Percentiles rank a stretch among this genome's conserved stretches.
phyloP scores from a whole-genome alignment of 352 stramenopile genomes.

The Globisporangium uncinulatum region DNA sequence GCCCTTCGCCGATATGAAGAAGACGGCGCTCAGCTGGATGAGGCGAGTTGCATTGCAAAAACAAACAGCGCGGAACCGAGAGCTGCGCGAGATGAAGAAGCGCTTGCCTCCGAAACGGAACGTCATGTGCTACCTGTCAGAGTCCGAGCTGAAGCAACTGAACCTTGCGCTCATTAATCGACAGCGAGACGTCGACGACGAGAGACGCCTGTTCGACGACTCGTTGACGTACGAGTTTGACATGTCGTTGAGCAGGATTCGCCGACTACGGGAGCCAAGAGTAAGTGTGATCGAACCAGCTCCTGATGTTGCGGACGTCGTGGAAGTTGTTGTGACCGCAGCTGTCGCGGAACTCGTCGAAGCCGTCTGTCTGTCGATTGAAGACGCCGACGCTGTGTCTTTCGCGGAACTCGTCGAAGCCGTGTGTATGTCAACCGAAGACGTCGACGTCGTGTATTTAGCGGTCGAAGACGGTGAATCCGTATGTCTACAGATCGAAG shows the following conservation, averaged over 20 bases:
- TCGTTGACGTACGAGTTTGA: constrained; percentile 17
- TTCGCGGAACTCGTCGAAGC: neutral
- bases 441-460: constrained; percentile 14
- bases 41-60: constrained; percentile 18
- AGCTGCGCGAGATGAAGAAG: constrained; percentile 15
- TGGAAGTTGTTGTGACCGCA: neutral
- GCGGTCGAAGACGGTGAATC: constrained; percentile 10
- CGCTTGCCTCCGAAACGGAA: constrained; percentile 18
- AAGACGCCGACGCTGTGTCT: constrained; percentile 25
- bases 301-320: neutral
- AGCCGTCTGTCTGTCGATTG: constrained; percentile 17
- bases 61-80: constrained; percentile 11
- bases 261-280: constrained; percentile 11
- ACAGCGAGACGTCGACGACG: constrained; percentile 10
- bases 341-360: constrained; percentile 22
- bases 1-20: constrained; percentile 40
- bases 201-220: constrained; percentile 28
- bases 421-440: too few relatives aligned
- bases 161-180: constrained; percentile 9
- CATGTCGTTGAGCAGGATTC: constrained; percentile 13
- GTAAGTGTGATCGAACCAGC: neutral
- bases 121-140: constrained; percentile 22
- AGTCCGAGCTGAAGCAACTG: constrained; percentile 6
- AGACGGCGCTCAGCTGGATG: constrained; percentile 38
- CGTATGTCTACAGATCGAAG: too few relatives aligned